Evolutionary conservation across 441 rosid genomes (phyloP), one percentile per base, ranked within the genome.

Genomic region (Mallotus japonicus): DNA sequence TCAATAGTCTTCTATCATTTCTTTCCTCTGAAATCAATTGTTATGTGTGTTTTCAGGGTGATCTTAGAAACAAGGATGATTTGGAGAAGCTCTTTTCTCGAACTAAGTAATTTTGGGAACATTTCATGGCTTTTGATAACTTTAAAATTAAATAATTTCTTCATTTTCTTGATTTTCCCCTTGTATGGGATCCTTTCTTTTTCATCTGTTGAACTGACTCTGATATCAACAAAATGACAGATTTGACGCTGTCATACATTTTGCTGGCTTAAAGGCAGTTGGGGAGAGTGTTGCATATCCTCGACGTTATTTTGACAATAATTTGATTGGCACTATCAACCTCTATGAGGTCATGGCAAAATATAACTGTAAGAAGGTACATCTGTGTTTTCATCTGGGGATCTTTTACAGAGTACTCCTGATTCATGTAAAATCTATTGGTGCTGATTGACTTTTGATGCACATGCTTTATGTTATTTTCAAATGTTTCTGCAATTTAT

Each of bases 181-280:
- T 24, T 64, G 37, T 8, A 44, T 32, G 62, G 62, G 69, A 16
- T 59, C 32, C 40, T 80, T 49, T 50, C 57, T 28, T 72, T 63
- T 50, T 56, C 58, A 24, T 61, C 22, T 46, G 11, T 59, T 57
- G 34, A 34, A 51, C 34, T 64, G 19, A 28, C 16, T 61, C 53
- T 42, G 42, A 24, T 59, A 47, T 76, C 47, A 64, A 71, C 53
- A 47, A 53, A 50, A 73, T 42, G 78, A 42, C 84, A 95, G 97
- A 86, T 92, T 92, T 82, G 98, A 95, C 85, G 97, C 96, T 71
- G 98, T 92, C 71, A 91, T 95, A 71, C 98, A 95, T 73, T 91
- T 95, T 85, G 98, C 99, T 85, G 97, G 99, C 70, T 84, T 91
- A 40, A 95, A 95, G 87, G 99, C 99, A 34, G 99, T 95, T 10